phyloP scores from a whole-genome alignment of 1,284 basidiomycete species.

The Marasmius tenuissimus region DNA sequence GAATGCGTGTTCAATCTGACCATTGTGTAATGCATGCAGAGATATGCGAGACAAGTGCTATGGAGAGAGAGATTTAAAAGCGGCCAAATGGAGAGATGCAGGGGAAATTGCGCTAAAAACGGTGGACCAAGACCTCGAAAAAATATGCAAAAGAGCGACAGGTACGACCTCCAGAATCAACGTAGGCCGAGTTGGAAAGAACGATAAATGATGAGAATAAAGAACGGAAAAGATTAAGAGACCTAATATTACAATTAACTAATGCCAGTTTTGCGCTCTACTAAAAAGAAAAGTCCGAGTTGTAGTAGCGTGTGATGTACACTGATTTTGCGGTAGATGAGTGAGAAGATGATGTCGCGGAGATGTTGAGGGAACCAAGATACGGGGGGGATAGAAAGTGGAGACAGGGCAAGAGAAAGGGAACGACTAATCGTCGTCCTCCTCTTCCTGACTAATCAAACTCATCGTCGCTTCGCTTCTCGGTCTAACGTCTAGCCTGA shows the following conservation, averaged over 20 bases:
- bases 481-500: slow-evolving; percentile 13
- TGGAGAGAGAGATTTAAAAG: too few relatives aligned
- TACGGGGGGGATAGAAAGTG: not conserved
- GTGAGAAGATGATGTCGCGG: not conserved
- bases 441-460: not conserved
- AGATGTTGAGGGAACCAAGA: not conserved
- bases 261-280: not conserved
- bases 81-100: not conserved
- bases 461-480: slow-evolving; percentile 6
- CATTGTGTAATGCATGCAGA: too few relatives aligned
- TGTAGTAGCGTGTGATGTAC: too few relatives aligned
- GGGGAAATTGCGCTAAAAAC: not conserved
- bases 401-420: not conserved
- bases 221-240: not conserved
- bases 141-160: not conserved
- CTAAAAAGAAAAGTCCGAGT: too few relatives aligned
- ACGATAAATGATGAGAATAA: not conserved
- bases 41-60: too few relatives aligned
- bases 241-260: not conserved
- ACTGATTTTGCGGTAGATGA: too few relatives aligned
- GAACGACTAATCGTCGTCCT: not conserved
- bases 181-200: not conserved
- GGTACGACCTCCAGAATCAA: not conserved
- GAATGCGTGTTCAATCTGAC: too few relatives aligned
- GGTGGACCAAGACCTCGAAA: not conserved